Base-by-base conservation (phyloP, 1,284 basidiomycete species). In the Leccinum pallidistipes region DNA sequence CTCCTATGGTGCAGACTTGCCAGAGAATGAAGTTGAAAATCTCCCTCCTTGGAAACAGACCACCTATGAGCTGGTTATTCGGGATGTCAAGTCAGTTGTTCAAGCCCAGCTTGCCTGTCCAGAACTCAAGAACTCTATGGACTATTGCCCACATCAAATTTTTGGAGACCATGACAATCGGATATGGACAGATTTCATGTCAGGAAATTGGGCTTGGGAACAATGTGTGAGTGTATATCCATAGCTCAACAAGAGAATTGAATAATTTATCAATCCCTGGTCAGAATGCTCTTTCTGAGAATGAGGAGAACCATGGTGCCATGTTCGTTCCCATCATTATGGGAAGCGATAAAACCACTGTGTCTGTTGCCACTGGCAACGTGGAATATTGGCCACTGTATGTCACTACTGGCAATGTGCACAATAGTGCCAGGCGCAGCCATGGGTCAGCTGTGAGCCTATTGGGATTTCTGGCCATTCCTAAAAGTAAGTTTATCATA, bases 271-370 rank as follows among this genome's bases (percentile, higher is more conserved):
- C 2, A 21, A 21, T 49, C 36, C 36, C 36, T 38, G 7, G 36
- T 21, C 18, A 49, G 47, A 49, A 49, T 24, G 12, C 18, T 12
- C 47, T 49, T 12, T 18, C 47, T 21, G 21, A 49, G 12, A 27
- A 29, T 27, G 12, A 27, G 16, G 24, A 50, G 8, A 50, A 50
- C 27, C 24, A 50, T 50, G 49, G 49, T 14, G 49, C 49, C 8
- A 50, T 50, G 24, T 62, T 65, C 3, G 31, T 64, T 4, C 63
- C 27, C 0, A 11, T 65, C 1, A 34, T 64, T 3, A 31, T 65
- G 1, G 63, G 54, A 12, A 62, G 63, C 6, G 38, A 65, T 34
- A 65, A 65, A 18, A 65, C 43, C 1, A 65, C 55, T 0, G 40
- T 65, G 0, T 56, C 57, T 27, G 55, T 65, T 0, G 24, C 27